Evolutionary conservation across 805 yeast species (phyloP).

Genomic region (Candida germanica): DNA sequence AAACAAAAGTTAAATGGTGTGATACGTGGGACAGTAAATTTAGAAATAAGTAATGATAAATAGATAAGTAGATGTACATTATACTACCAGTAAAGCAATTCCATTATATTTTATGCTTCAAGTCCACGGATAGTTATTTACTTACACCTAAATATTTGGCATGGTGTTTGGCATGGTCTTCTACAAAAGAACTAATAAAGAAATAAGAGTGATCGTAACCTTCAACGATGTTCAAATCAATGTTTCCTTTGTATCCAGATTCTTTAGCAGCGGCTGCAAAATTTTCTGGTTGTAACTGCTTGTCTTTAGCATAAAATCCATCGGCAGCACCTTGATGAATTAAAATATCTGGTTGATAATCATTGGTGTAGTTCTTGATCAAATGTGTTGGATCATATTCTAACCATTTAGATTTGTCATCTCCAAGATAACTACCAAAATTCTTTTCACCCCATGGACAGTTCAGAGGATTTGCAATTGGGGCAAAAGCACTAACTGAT

Average conservation of each 20-base stretch:
- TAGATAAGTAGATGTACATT: not conserved
- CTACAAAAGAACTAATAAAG: slow-evolving; percentile 75
- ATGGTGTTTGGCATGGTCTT: slow-evolving; percentile 82
- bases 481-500: slow-evolving; percentile 87
- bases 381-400: slow-evolving; percentile 84
- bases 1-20: slow-evolving; percentile 57
- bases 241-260: slow-evolving; percentile 55
- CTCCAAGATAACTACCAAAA: slow-evolving; percentile 74
- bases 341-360: slow-evolving; percentile 54
- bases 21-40: slow-evolving; percentile 52
- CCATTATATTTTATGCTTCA: not conserved
- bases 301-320: slow-evolving; percentile 56
- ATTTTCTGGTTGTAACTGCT: slow-evolving; percentile 74
- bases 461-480: slow-evolving; percentile 74
- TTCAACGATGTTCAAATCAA: slow-evolving; percentile 61
- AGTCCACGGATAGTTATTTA: slow-evolving; percentile 5
- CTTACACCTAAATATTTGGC: slow-evolving; percentile 55
- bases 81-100: too few relatives aligned
- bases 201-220: slow-evolving; percentile 92
- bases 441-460: slow-evolving; percentile 89
- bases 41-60: not conserved
- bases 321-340: slow-evolving; percentile 84
- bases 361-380: slow-evolving; percentile 54
- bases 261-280: slow-evolving; percentile 59
- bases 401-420: slow-evolving; percentile 58